phyloP scores from a whole-genome alignment of 306 rosid species.

The Glycine latifolia region DNA sequence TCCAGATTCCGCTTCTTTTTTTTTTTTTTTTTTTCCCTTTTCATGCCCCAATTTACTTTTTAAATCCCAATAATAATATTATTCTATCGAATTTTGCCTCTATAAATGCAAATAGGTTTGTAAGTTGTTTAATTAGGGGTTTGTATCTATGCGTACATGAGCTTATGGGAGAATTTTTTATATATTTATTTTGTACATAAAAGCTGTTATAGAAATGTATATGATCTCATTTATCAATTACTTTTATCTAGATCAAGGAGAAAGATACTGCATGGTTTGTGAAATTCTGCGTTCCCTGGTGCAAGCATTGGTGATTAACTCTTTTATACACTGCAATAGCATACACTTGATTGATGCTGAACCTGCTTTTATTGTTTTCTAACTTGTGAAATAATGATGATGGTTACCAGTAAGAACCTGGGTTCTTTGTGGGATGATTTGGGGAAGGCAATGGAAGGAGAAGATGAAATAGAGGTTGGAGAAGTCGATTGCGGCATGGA shows the following conservation, averaged over 20 bases:
- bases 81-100: neutral
- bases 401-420: conserved; percentile 74
- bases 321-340: conserved; percentile 9
- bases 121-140: conserved; percentile 10
- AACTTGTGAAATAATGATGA: conserved; percentile 25
- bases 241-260: conserved; percentile 80
- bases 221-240: neutral
- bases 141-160: too few species aligned
- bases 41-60: too few species aligned
- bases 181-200: too few species aligned
- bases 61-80: neutral
- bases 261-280: conserved; percentile 95
- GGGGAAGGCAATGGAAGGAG: conserved; percentile 84
- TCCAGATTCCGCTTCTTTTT: too few species aligned
- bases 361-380: neutral
- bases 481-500: conserved; percentile 85
- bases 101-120: neutral
- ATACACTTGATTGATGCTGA: neutral
- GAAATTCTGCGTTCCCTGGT: conserved; percentile 99
- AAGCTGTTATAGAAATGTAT: neutral
- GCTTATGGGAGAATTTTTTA: too few species aligned
- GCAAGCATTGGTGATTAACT: conserved; percentile 85
- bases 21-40: too few species aligned
- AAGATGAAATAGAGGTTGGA: conserved; percentile 90
- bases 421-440: conserved; percentile 96